Evolutionary conservation across 768 basidiomycete genomes (phyloP), one percentile per base, ranked within the genome.

Genomic region (Lentinula lateritia): DNA sequence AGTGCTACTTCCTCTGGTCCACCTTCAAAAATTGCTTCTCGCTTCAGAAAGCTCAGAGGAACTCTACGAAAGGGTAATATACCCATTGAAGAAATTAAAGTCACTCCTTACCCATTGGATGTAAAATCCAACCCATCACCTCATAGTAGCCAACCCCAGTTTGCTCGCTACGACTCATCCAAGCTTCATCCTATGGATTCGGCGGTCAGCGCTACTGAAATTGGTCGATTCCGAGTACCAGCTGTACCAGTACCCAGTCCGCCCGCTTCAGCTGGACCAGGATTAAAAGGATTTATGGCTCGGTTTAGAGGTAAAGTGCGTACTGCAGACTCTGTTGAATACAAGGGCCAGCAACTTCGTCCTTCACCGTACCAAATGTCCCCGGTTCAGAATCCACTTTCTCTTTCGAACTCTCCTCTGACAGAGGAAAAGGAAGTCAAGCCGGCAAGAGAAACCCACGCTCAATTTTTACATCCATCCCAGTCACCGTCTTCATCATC

Each of bases 261-360:
- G n/a, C 85, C 88, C 65, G 83, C 89, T 3, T 85, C 87, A 20
- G 83, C 88, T 32, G 80, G 86, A 18, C 91, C 91, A 38, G 87
- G 90, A 20, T 68, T 93, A 28, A 90, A 85, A 71, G 87, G 90
- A 13, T 87, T 93, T 72, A 92, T 93, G 83, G 83, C 90, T 34
- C 84, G 89, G 35, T 90, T 93, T 70, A 81, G 89, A 41, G 72
- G 74, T 38, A 81, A 80, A 63, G 77, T 76, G 58, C 70, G 77
- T 9, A 73, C 76, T 6, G 73, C 74, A n/a, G 68, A 72, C 32
- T 52, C 64, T 46, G 53, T 55, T 35, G 34, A 60, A n/a, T 43
- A 61, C 38, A 53, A 52, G 28, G 38, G 50, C 8, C 59, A 52
- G 12, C 59, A 52, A 60, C 39, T 38, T 28, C 59, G 41, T n/a